Evolutionary conservation across 164 flowering plant genomes (phyloP).

Genomic region (Protea cynaroides): DNA sequence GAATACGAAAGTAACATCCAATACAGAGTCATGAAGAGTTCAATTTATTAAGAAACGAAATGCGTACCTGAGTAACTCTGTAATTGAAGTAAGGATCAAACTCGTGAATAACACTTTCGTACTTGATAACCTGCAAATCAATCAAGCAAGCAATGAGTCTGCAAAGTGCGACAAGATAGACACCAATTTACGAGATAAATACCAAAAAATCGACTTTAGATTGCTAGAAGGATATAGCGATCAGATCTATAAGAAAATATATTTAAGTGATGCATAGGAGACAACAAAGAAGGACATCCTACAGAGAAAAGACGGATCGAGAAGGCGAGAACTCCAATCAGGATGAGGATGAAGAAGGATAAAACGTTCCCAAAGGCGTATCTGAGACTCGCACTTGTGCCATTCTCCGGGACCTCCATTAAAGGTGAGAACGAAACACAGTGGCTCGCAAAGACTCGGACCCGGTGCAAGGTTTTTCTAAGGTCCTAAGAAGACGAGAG

Average conservation of each 20-base stretch:
- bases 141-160: background rate
- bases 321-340: constrained; percentile 96
- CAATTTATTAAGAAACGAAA: too few relatives aligned
- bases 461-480: background rate
- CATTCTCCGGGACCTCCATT: constrained; percentile 16
- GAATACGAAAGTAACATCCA: too few relatives aligned
- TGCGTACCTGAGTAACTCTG: constrained; percentile 92
- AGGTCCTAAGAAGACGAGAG: constrained; percentile 3
- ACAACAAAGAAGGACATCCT: constrained; percentile 13
- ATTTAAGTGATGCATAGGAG: background rate
- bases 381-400: constrained; percentile 28
- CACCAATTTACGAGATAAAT: background rate
- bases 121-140: constrained; percentile 80
- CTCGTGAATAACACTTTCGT: constrained; percentile 98
- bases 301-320: constrained; percentile 99
- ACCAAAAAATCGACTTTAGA: background rate
- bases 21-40: too few relatives aligned
- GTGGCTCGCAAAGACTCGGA: background rate
- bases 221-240: background rate
- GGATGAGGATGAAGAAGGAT: constrained; percentile 64
- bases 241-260: constrained; percentile 25
- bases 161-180: background rate
- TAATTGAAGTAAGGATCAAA: constrained; percentile 99
- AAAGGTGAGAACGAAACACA: constrained; percentile 3
- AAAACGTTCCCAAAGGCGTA: constrained; percentile 78